Evolutionary conservation across 345 rosid species (phyloP).

Genomic region (Brassica nigra): DNA sequence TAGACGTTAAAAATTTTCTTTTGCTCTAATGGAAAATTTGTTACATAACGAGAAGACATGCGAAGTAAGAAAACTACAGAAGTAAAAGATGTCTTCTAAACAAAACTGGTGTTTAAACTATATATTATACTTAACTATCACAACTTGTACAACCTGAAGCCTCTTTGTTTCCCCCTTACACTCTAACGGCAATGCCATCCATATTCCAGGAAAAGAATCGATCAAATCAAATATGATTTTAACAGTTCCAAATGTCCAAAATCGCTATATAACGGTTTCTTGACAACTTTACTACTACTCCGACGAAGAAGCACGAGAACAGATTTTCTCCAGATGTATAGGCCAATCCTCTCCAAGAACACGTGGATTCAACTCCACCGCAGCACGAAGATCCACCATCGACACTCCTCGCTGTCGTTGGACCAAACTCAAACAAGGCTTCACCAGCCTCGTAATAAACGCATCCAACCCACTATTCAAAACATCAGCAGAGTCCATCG

Average conservation of each 20-base stretch:
- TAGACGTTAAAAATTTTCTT: constrained; percentile 12
- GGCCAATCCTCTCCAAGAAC: constrained; percentile 80
- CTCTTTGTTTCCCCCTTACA: constrained; percentile 20
- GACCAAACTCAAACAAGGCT: constrained; percentile 58
- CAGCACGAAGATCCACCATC: constrained; percentile 57
- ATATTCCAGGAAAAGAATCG: constrained; percentile 37
- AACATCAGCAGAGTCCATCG: constrained; percentile 59
- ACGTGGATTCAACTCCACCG: constrained; percentile 71
- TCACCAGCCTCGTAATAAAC: constrained; percentile 66
- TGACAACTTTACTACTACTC: constrained; percentile 47
- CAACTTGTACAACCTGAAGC: constrained; percentile 33
- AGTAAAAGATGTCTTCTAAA: constrained; percentile 28
- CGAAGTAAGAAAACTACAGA: not conserved
- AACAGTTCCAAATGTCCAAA: constrained; percentile 11
- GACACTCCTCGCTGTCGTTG: constrained; percentile 39
- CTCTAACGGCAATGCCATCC: constrained; percentile 2
- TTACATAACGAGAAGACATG: constrained; percentile 27
- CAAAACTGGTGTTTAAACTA: constrained; percentile 24
- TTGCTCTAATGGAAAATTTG: constrained; percentile 35
- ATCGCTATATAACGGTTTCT: constrained; percentile 1
- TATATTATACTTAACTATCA: constrained; percentile 20
- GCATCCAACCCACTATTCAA: constrained; percentile 71
- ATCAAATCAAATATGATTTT: constrained; percentile 13
- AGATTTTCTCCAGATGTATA: constrained; percentile 65
- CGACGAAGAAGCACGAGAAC: constrained; percentile 41